Evolutionary conservation across 805 yeast species (phyloP), one percentile per base, ranked within the genome.

Genomic region (Trichomonascus vanleenenianus): DNA sequence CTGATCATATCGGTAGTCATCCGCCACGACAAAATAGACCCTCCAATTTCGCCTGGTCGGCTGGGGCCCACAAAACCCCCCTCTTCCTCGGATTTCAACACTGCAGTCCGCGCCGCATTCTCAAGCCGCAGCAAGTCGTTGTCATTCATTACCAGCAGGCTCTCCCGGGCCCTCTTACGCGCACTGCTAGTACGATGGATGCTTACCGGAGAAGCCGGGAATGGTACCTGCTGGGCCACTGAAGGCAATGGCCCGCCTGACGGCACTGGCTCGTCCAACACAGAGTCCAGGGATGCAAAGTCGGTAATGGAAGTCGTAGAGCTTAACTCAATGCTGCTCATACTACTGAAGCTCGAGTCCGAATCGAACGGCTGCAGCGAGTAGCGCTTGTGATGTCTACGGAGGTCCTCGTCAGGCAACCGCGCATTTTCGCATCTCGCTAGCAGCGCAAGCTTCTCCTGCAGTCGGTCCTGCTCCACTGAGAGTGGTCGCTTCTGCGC

Each of bases 361-460:
- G 27, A 22, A 8, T 22, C 27, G 8, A 22, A 22, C 4, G 27
- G 27, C 8, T 22, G 27, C 27, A 22, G 27, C 27, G 27, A 22
- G 8, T 22, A 22, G 4, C 27, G 27, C 27, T 22, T 22, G 8
- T 22, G 27, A 22, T 22, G 27, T 8, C 8, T 22, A 22, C 27
- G 27, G 27, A 22, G 27, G 27, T 22, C 14, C 18, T 31, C 16
- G 30, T 40, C 37, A 32, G 33, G n/a, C 15, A 56, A 46, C 5
- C 51, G 42, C 11, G 60, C 61, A 44, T 59, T 59, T 30, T 56
- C 59, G 4, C 55, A 40, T 11, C 63, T 56, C 5, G 63, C 63
- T 10, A 58, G 45, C 40, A 40, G 51, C 39, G 50, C 52, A 3
- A 59, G 46, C 43, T 54, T 52, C 15, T 51, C 55, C 46, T 57